These are phyloP conservation scores for Chernovozyma sophiae-reginae DNA, from an alignment of 1,139 yeast genomes.

Conservation along the genomic window DNA sequence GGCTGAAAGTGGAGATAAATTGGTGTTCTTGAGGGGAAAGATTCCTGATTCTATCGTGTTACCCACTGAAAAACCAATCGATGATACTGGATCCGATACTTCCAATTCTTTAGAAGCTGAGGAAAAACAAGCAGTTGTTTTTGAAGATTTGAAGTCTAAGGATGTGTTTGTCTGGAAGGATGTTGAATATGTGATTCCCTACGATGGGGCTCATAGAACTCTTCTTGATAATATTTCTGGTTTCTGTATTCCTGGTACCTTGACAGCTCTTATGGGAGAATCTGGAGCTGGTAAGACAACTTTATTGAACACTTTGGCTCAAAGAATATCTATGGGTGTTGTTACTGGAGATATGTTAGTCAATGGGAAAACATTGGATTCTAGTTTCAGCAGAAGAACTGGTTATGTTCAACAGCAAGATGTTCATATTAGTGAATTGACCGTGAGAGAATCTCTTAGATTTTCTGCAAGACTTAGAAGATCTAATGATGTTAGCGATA, in stretches of 20 bases:
- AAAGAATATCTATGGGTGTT: constrained; percentile 55
- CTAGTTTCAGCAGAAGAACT: constrained; percentile 55
- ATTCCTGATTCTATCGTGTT: constrained; percentile 31
- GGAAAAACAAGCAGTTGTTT: constrained; percentile 16
- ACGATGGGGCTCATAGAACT: constrained; percentile 40
- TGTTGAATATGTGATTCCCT: constrained; percentile 38
- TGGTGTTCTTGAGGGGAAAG: constrained; percentile 52
- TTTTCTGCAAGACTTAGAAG: constrained; percentile 62
- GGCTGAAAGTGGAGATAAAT: constrained; percentile 54
- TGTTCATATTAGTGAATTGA: constrained; percentile 52
- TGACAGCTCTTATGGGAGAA: constrained; percentile 72
- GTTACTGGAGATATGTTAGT: constrained; percentile 64
- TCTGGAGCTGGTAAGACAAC: constrained; percentile 73
- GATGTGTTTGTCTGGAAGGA: constrained; percentile 43
- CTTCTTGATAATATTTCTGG: constrained; percentile 58
- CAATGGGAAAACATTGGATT: constrained; percentile 49
- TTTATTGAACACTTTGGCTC: constrained; percentile 54
- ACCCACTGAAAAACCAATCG: constrained; percentile 16
- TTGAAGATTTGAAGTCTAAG: constrained; percentile 21
- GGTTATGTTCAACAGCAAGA: constrained; percentile 69
- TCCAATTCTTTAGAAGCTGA: constrained; percentile 13
- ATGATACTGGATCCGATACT: constrained; percentile 4
- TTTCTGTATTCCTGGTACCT: constrained; percentile 61
- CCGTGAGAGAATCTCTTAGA: constrained; percentile 58
- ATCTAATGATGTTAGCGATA: constrained; percentile 31